These are phyloP conservation scores for Balansia obtecta DNA, from an alignment of 2,329 filamentous ascomycete genomes.

Conservation along the genomic window DNA sequence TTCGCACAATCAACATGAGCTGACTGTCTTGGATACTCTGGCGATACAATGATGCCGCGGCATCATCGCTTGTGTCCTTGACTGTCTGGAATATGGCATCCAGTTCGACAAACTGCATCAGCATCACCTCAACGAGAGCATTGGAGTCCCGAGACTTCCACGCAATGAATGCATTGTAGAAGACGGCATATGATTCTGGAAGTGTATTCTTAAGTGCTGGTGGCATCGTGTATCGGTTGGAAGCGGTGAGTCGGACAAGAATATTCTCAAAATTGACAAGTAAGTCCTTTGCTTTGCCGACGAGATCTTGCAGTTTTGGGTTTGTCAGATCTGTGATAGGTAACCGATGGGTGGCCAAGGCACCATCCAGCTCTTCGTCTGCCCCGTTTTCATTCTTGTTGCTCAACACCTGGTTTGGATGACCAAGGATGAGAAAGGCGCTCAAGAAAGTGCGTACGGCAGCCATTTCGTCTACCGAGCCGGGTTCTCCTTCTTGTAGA, in stretches of 20 bases:
- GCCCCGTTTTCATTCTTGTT: slow-evolving; percentile 51
- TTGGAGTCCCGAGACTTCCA: slow-evolving; percentile 76
- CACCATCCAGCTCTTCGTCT: slow-evolving; percentile 38
- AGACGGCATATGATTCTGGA: slow-evolving; percentile 58
- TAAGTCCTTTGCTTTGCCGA: slow-evolving; percentile 65
- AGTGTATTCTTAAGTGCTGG: slow-evolving; percentile 49
- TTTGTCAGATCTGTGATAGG: slow-evolving; percentile 39
- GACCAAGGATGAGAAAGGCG: slow-evolving; percentile 67
- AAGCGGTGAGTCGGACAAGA: slow-evolving; percentile 49
- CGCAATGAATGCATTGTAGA: slow-evolving; percentile 66
- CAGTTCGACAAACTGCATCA: slow-evolving; percentile 74
- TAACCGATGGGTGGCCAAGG: slow-evolving; percentile 18
- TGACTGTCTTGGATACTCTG: slow-evolving; percentile 75
- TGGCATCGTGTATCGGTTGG: slow-evolving; percentile 56
- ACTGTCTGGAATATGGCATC: slow-evolving; percentile 77
- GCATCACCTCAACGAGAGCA: slow-evolving; percentile 69
- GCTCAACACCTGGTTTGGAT: slow-evolving; percentile 65
- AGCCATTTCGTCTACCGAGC: slow-evolving; percentile 55
- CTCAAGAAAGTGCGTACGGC: slow-evolving; percentile 66
- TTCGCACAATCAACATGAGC: slow-evolving; percentile 63
- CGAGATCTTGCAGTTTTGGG: slow-evolving; percentile 55
- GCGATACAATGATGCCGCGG: slow-evolving; percentile 63
- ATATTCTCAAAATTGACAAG: slow-evolving; percentile 68
- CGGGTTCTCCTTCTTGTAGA: slow-evolving; percentile 50
- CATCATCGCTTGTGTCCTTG: slow-evolving; percentile 62